Evolutionary conservation across 2,329 filamentous ascomycete genomes (phyloP).

Genomic region (Aureobasidium sp.): DNA sequence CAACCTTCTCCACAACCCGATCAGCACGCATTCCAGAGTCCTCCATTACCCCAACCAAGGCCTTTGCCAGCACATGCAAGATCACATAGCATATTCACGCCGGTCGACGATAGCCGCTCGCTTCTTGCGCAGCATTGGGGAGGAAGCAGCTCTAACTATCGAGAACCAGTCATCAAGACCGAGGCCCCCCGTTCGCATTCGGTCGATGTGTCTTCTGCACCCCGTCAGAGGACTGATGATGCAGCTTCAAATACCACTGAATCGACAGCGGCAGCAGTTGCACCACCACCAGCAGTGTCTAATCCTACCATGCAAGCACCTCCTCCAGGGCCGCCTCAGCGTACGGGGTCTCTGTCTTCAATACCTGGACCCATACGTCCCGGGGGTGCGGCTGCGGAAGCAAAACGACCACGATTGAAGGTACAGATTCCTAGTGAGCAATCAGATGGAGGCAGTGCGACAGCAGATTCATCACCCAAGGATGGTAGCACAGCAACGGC

Average conservation of each 20-base stretch:
- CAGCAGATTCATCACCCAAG: constrained; percentile 61
- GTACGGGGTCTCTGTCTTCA: constrained; percentile 52
- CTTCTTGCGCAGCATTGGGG: constrained; percentile 74
- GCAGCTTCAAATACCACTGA: constrained; percentile 35
- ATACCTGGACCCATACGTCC: constrained; percentile 65
- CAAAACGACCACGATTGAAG: constrained; percentile 74
- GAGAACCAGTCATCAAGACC: constrained; percentile 38
- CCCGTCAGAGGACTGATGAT: constrained; percentile 39
- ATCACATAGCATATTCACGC: constrained; percentile 91
- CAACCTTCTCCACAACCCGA: constrained; percentile 44
- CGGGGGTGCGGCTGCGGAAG: constrained; percentile 64
- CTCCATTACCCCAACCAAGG: constrained; percentile 55
- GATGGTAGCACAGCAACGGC: constrained; percentile 46
- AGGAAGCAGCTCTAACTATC: constrained; percentile 47
- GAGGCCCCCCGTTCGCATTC: constrained; percentile 54
- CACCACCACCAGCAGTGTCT: not conserved
- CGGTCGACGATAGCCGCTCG: constrained; percentile 87
- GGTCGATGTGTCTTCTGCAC: constrained; percentile 54
- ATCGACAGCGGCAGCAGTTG: not conserved
- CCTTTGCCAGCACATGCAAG: constrained; percentile 54
- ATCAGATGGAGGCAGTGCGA: constrained; percentile 64
- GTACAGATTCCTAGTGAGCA: constrained; percentile 92
- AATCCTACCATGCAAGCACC: constrained; percentile 21
- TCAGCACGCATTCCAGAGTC: constrained; percentile 47
- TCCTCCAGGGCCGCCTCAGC: constrained; percentile 40